Conservation (phyloP, 805 yeast species). For the Candida cerambycidarum region DNA sequence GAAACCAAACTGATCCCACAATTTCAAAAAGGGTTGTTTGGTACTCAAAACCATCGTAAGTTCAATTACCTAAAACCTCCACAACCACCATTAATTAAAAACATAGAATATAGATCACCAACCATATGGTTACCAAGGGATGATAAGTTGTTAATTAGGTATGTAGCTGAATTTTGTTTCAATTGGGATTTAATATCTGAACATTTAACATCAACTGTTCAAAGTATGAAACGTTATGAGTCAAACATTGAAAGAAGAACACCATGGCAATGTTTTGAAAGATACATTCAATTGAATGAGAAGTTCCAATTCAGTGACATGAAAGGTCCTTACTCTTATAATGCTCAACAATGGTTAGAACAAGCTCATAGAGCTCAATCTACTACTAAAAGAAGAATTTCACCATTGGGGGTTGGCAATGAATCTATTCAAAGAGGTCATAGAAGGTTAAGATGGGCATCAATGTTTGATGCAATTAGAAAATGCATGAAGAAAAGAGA, state of each 20-base stretch:
- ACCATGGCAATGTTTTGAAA: constrained; percentile 98
- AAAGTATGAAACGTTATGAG: constrained; percentile 59
- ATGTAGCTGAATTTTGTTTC: constrained; percentile 82
- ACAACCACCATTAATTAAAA: constrained; percentile 80
- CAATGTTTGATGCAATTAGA: constrained; percentile 94
- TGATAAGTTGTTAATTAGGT: constrained; percentile 73
- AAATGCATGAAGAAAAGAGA: constrained; percentile 90
- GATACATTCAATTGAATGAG: constrained; percentile 90
- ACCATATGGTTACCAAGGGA: constrained; percentile 97
- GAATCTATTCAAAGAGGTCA: constrained; percentile 95
- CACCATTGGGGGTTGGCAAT: constrained; percentile 90
- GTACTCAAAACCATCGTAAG: constrained; percentile 49
- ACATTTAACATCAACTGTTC: constrained; percentile 65
- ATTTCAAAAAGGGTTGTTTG: constrained; percentile 60
- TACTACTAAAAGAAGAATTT: constrained; percentile 81
- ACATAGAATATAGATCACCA: constrained; percentile 81
- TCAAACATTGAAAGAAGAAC: constrained; percentile 94
- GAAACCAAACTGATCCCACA: constrained; percentile 30
- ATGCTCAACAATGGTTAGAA: constrained; percentile 89
- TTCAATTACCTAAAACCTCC: constrained; percentile 80
- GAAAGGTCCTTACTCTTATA: constrained; percentile 80
- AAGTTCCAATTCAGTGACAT: constrained; percentile 82
- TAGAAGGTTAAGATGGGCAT: constrained; percentile 87
- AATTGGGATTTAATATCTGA: constrained; percentile 93
- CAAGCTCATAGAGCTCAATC: constrained; percentile 87